phyloP scores from a whole-genome alignment of 306 rosid species.

The Nissolia schottii region DNA sequence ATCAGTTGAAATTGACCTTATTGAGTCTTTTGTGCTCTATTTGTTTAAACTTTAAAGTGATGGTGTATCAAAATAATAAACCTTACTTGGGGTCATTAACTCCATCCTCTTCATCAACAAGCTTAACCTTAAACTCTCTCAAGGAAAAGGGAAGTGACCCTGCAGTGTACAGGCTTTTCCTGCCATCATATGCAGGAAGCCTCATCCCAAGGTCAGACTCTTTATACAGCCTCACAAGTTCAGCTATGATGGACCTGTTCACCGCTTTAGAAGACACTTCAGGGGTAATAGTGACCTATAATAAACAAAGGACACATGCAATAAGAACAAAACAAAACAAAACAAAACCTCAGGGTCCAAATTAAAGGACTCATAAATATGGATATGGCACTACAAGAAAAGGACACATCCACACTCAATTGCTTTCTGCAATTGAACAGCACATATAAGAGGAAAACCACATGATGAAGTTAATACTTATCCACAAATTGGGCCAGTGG shows the following conservation, averaged over 20 bases:
- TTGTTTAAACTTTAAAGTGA: too few relatives aligned
- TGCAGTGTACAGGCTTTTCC: conserved; percentile 94
- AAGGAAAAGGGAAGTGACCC: conserved; percentile 88
- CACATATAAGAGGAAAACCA: conserved; percentile 38
- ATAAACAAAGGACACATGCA: conserved; percentile 24
- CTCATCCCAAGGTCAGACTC: conserved; percentile 90
- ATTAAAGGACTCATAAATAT: conserved; percentile 26
- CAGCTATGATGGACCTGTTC: conserved; percentile 89
- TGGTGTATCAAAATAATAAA: conserved; percentile 29
- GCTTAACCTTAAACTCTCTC: conserved; percentile 83
- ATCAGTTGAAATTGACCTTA: conserved; percentile 12
- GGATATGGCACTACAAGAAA: conserved; percentile 49
- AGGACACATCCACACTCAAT: too few relatives aligned
- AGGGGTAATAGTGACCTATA: conserved; percentile 83
- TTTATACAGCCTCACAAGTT: conserved; percentile 76
- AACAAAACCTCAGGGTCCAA: conserved; percentile 38
- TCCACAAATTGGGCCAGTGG: conserved; percentile 47
- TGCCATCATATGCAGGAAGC: conserved; percentile 97
- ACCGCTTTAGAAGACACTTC: conserved; percentile 82
- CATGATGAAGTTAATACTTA: conserved; percentile 36
- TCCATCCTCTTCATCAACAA: conserved; percentile 69
- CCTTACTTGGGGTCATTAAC: conserved; percentile 76
- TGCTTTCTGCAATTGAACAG: conserved; percentile 42
- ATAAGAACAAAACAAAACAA: conserved; percentile 35
- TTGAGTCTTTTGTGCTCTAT: not conserved